Evolutionary conservation across 2,329 filamentous ascomycete genomes (phyloP).

Genomic region (Chaetomiaceae sp.): DNA sequence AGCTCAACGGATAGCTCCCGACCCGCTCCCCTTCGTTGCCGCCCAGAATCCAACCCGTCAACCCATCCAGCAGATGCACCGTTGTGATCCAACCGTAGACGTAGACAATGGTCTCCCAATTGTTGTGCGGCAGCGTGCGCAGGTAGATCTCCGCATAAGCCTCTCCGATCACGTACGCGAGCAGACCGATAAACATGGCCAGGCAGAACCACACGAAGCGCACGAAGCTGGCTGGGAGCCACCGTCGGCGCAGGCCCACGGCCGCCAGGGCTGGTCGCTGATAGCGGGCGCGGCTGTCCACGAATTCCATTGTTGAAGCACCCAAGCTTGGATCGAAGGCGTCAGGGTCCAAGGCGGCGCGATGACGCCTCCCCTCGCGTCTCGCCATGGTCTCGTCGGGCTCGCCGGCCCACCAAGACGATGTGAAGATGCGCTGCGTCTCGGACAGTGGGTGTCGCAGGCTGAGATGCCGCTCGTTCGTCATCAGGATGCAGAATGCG

Average conservation of each 20-base stretch:
- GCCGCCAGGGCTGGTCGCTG: slow-evolving; percentile 26
- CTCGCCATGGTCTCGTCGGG: slow-evolving; percentile 38
- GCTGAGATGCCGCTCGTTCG: slow-evolving; percentile 56
- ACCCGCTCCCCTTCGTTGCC: slow-evolving; percentile 60
- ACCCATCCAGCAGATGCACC: slow-evolving; percentile 56
- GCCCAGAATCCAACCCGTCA: slow-evolving; percentile 62
- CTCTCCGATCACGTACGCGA: slow-evolving; percentile 63
- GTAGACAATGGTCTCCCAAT: slow-evolving; percentile 60
- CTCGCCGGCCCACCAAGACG: slow-evolving; percentile 60
- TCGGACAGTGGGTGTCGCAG: slow-evolving; percentile 57
- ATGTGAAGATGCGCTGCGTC: slow-evolving; percentile 61
- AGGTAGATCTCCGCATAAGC: slow-evolving; percentile 65
- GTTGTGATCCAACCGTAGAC: slow-evolving; percentile 66
- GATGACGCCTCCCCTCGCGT: slow-evolving; percentile 36
- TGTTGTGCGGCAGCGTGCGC: slow-evolving; percentile 59
- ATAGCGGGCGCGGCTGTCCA: slow-evolving; percentile 12
- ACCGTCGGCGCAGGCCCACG: slow-evolving; percentile 43
- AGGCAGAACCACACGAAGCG: slow-evolving; percentile 65
- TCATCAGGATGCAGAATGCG: slow-evolving; percentile 57
- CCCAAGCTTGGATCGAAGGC: slow-evolving; percentile 35
- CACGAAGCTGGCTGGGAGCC: slow-evolving; percentile 61
- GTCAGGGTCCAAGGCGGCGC: slow-evolving; percentile 32
- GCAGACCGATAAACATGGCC: slow-evolving; percentile 54
- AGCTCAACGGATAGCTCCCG: slow-evolving; percentile 63
- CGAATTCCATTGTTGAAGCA: slow-evolving; percentile 20